phyloP scores from a whole-genome alignment of 1,139 yeast genomes.

The Arxiozyma slooffiae region DNA sequence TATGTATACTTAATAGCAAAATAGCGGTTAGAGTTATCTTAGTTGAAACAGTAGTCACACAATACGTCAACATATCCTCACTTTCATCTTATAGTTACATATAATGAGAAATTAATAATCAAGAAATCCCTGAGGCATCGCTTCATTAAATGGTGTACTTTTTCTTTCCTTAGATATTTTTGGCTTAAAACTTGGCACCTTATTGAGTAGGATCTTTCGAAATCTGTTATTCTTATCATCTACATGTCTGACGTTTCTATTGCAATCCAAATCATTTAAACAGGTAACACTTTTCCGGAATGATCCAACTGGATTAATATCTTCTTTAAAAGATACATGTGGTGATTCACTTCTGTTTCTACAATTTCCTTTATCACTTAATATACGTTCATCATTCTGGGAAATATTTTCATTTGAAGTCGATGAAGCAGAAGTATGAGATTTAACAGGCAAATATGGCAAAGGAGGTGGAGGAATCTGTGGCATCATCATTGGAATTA shows the following conservation, averaged over 20 bases:
- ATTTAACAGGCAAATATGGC: not conserved
- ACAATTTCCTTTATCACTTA: not conserved
- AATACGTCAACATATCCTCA: not conserved
- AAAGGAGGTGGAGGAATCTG: not conserved
- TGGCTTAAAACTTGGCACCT: constrained; percentile 2
- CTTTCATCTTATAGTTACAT: too few relatives aligned
- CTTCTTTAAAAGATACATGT: constrained; percentile 1
- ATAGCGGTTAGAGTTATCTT: too few relatives aligned
- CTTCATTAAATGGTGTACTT: not conserved
- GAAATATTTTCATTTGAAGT: not conserved
- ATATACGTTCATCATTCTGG: not conserved
- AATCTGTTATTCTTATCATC: not conserved
- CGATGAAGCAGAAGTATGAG: not conserved
- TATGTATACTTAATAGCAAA: not conserved
- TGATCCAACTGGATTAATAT: not conserved
- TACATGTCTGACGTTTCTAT: not conserved
- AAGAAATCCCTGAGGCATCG: not conserved
- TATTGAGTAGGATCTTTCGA: not conserved
- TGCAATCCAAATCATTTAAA: not conserved
- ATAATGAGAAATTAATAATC: not conserved
- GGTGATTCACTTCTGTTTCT: not conserved
- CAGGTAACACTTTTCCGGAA: not conserved
- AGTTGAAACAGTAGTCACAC: not conserved
- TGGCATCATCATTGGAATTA: constrained; percentile 2
- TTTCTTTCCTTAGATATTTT: not conserved